Conservation (phyloP, 305 asterid genomes). For the Fraxinus greggii region DNA sequence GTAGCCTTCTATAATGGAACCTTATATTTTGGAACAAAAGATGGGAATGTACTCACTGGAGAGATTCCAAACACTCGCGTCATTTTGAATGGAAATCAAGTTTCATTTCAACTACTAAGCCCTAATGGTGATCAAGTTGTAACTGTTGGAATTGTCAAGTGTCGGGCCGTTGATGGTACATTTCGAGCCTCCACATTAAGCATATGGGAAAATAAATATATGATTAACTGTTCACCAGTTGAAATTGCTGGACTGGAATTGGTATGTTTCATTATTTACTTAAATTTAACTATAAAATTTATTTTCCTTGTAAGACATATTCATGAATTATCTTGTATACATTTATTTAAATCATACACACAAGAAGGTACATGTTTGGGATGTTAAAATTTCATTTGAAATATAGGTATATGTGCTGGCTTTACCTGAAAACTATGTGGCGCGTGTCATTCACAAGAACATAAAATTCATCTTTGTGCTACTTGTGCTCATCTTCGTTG, state of each 20-base stretch:
- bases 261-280: constrained; percentile 33
- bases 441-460: constrained; percentile 30
- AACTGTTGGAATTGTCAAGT: constrained; percentile 30
- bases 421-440: constrained; percentile 29
- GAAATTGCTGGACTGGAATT: constrained; percentile 46
- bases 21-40: constrained; percentile 42
- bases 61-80: constrained; percentile 34
- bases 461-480: constrained; percentile 29
- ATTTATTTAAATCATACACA: neutral
- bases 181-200: constrained; percentile 15
- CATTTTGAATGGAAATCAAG: constrained; percentile 26
- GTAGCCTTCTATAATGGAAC: constrained; percentile 30
- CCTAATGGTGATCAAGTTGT: constrained; percentile 22
- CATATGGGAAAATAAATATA: constrained; percentile 35
- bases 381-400: neutral
- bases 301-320: neutral
- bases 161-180: constrained; percentile 20
- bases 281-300: neutral
- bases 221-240: constrained; percentile 34
- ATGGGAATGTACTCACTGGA: constrained; percentile 37
- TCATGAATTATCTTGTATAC: neutral
- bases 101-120: constrained; percentile 22
- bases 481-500: constrained; percentile 37
- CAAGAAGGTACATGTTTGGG: neutral
- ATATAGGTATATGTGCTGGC: constrained; percentile 51